Percentiles rank a stretch among this genome's conserved stretches.
Conservation (phyloP, 805 yeast genomes). For the Candida sphagnicola region DNA sequence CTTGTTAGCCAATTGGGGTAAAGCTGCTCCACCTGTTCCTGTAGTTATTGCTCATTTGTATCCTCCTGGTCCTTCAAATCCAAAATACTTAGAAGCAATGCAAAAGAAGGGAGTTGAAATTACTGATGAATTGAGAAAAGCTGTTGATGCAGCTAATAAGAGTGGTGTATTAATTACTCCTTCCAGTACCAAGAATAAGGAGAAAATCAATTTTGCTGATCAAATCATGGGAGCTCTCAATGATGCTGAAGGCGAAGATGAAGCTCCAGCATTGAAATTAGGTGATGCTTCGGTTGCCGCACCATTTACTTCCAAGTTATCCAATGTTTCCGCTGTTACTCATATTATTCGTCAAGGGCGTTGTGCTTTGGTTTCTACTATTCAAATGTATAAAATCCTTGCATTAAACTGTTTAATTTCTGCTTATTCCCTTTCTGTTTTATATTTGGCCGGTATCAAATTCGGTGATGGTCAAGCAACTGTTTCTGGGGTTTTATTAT, state of each 20-base stretch:
- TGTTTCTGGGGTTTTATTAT: constrained; percentile 84
- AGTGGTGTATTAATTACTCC: constrained; percentile 24
- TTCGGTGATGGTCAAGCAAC: constrained; percentile 99
- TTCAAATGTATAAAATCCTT: constrained; percentile 97
- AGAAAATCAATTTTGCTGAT: constrained; percentile 44
- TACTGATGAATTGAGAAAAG: constrained; percentile 65
- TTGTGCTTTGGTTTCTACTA: constrained; percentile 94
- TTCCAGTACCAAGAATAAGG: constrained; percentile 26
- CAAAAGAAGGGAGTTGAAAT: constrained; percentile 79
- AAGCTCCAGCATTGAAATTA: constrained; percentile 87
- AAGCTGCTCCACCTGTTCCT: constrained; percentile 82
- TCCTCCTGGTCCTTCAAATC: constrained; percentile 94
- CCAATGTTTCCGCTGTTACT: constrained; percentile 89
- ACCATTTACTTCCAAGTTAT: constrained; percentile 92
- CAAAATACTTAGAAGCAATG: constrained; percentile 80
- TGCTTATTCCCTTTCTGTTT: constrained; percentile 91
- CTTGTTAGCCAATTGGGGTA: constrained; percentile 75
- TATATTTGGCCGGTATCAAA: constrained; percentile 95
- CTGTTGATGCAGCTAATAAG: constrained; percentile 51
- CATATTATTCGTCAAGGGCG: constrained; percentile 96
- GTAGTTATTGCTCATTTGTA: constrained; percentile 85
- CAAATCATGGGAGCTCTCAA: constrained; percentile 53
- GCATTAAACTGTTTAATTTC: constrained; percentile 96
- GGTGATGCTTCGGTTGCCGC: constrained; percentile 99
- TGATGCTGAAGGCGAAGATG: constrained; percentile 63